Evolutionary conservation across 164 flowering plant genomes (phyloP).

Genomic region (Houttuynia cordata): DNA sequence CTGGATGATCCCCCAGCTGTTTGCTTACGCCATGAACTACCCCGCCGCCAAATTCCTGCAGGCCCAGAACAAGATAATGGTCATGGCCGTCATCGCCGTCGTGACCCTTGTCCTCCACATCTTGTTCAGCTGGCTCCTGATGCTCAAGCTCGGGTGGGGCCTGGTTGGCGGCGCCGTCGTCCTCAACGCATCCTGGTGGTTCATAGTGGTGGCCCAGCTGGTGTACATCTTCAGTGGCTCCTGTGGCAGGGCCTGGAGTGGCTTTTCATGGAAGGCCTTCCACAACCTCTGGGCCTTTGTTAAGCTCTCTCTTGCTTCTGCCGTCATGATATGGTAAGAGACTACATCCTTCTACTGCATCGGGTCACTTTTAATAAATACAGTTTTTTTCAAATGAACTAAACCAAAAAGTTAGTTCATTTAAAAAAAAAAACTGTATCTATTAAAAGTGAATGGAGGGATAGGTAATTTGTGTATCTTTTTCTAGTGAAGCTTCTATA

Average conservation of each 20-base stretch:
- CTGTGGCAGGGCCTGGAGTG: slow-evolving; percentile 61
- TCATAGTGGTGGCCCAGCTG: slow-evolving; percentile 54
- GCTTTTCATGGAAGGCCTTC: slow-evolving; percentile 65
- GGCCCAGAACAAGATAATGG: slow-evolving; percentile 12
- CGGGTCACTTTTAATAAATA: too few relatives aligned
- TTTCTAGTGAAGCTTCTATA: too few relatives aligned
- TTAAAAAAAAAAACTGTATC: too few relatives aligned
- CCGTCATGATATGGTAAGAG: slow-evolving; percentile 66
- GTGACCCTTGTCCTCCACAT: slow-evolving; percentile 8
- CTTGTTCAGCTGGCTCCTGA: slow-evolving; percentile 11
- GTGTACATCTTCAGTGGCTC: slow-evolving; percentile 46
- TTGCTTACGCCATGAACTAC: slow-evolving; percentile 10
- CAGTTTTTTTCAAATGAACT: too few relatives aligned
- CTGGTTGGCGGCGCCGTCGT: slow-evolving; percentile 63
- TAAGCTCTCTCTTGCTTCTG: slow-evolving; percentile 61
- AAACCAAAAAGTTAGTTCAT: too few relatives aligned
- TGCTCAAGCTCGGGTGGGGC: slow-evolving; percentile 47
- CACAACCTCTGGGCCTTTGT: slow-evolving; percentile 53
- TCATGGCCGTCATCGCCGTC: slow-evolving; percentile 3
- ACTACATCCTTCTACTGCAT: not conserved
- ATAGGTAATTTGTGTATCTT: too few relatives aligned
- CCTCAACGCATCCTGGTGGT: slow-evolving; percentile 59
- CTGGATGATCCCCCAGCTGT: slow-evolving; percentile 16
- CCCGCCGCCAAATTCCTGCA: slow-evolving; percentile 11
- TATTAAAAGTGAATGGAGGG: too few relatives aligned